A percentile compares a stretch with the other conserved stretches of the same genome.
These are phyloP conservation scores for Fusarium napiforme DNA, from an alignment of 2,329 filamentous ascomycete species.

Conservation along the genomic window DNA sequence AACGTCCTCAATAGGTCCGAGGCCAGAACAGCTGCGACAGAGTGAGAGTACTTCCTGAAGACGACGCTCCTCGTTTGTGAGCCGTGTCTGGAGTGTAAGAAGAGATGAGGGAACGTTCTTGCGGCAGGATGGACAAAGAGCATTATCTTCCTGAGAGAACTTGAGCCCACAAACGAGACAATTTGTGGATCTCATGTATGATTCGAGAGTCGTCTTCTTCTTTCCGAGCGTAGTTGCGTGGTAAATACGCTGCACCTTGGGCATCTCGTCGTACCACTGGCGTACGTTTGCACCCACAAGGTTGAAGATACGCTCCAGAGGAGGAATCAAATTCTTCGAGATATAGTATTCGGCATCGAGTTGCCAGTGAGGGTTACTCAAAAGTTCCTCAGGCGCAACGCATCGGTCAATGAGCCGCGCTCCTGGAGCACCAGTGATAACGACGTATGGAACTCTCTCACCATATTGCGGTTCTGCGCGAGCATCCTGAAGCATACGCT, in stretches of 20 bases:
- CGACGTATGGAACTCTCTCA: slow-evolving; percentile 93
- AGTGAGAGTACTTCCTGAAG: slow-evolving; percentile 73
- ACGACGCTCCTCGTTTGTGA: slow-evolving; percentile 72
- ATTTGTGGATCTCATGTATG: slow-evolving; percentile 84
- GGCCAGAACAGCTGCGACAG: slow-evolving; percentile 82
- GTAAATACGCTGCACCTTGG: slow-evolving; percentile 81
- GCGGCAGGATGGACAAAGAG: slow-evolving; percentile 69
- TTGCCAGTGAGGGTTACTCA: slow-evolving; percentile 79
- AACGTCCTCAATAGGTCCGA: slow-evolving; percentile 81
- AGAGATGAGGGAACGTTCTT: slow-evolving; percentile 68
- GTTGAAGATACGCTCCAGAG: slow-evolving; percentile 95
- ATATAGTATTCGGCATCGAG: slow-evolving; percentile 98
- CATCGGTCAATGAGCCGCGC: slow-evolving; percentile 89
- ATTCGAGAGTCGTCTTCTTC: slow-evolving; percentile 83
- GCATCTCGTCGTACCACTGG: slow-evolving; percentile 97
- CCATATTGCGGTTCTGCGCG: slow-evolving; percentile 93
- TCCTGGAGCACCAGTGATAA: slow-evolving; percentile 87
- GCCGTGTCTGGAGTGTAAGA: slow-evolving; percentile 68
- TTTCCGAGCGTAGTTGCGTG: slow-evolving; percentile 45
- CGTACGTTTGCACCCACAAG: slow-evolving; percentile 92
- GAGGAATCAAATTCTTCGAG: slow-evolving; percentile 92
- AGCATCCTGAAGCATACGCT: slow-evolving; percentile 86
- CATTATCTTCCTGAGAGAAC: slow-evolving; percentile 45
- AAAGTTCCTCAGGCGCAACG: slow-evolving; percentile 84
- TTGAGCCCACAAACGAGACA: slow-evolving; percentile 76